Percentiles rank a stretch among this genome's conserved stretches.
Conservation (phyloP, 805 yeast species). For the Vanderwaltozyma yarrowii region DNA sequence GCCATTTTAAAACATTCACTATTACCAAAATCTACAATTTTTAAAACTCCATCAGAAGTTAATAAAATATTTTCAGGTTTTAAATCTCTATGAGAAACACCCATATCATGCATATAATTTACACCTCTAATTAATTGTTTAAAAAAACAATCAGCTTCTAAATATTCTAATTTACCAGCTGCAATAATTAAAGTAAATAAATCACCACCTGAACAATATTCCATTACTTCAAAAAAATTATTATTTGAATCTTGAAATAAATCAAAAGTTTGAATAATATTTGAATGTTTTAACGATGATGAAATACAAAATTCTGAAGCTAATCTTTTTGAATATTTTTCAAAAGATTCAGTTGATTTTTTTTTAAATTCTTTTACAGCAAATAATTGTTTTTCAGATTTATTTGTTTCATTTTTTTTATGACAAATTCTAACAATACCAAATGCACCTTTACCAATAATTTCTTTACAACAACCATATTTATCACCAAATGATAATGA, state of each 20-base stretch:
- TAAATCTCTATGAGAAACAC: constrained; percentile 86
- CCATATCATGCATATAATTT: constrained; percentile 78
- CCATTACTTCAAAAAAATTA: constrained; percentile 80
- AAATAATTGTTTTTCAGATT: constrained; percentile 40
- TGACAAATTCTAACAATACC: constrained; percentile 90
- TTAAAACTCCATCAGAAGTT: constrained; percentile 61
- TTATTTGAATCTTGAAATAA: constrained; percentile 71
- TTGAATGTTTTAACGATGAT: constrained; percentile 57
- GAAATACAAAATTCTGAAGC: constrained; percentile 79
- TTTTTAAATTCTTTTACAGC: constrained; percentile 81
- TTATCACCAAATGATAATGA: constrained; percentile 51
- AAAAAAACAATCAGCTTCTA: constrained; percentile 85
- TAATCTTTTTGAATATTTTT: constrained; percentile 58
- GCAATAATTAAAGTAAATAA: constrained; percentile 65
- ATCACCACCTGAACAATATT: constrained; percentile 76
- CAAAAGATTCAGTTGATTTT: constrained; percentile 48
- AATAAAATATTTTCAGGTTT: constrained; percentile 87
- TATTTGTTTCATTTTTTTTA: constrained; percentile 37
- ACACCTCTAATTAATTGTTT: constrained; percentile 80
- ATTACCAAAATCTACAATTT: constrained; percentile 84
- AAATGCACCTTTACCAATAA: constrained; percentile 86
- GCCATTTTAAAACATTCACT: constrained; percentile 78
- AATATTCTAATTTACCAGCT: constrained; percentile 63
- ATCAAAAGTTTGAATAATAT: constrained; percentile 69
- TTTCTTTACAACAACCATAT: constrained; percentile 91